Base-by-base conservation (phyloP, 768 basidiomycete species). In the Boletus insuetus region DNA sequence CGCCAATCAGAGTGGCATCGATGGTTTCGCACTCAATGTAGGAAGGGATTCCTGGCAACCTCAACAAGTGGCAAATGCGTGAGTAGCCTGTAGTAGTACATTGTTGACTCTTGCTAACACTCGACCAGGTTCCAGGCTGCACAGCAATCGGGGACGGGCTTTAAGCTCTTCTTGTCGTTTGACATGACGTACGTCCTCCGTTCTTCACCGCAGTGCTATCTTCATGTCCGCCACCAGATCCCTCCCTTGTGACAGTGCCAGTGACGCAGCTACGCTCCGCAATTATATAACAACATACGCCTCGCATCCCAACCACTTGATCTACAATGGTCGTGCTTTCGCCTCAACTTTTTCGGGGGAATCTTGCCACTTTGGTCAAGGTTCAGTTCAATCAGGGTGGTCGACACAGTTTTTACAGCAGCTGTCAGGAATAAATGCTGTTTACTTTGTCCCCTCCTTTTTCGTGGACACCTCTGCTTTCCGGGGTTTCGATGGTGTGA, bases 271-370 rank as follows among this genome's bases (percentile, higher is more conserved):
- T 32, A 63, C 67, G 13, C 73, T 89, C 19, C 79, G 83, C 48
- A 69, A 72, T 46, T 80, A 84, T 53, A 80, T 90, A 60, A 73
- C 73, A 14, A 75, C 74, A 34, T 83, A 84, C 58, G 67, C 78
- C 1, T 63, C 70, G 19, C 82, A 86, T 63, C 78, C 85, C 1
- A 86, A 83, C 59, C 85, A 89, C 58, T 69, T 87, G 44, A 70
- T 73, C 60, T 75, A 73, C 65, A 64, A 75, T 40, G 69, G 71
- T 39, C 74, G 73, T 11, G 78, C 82, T 8, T 77, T 90, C 40
- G 82, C 86, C 10, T 87, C 87, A 1, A 86, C 86, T 4, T 91
- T 91, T 67, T 72, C 85, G 0, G 90, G 89, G 19, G 84, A 89
- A 62, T 64, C 71, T 9, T 91, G 89, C 65, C 76, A 69, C 2